Evolutionary conservation across 108 stramenopile genomes (phyloP).

Genomic region (Schizochytrium sp.): DNA sequence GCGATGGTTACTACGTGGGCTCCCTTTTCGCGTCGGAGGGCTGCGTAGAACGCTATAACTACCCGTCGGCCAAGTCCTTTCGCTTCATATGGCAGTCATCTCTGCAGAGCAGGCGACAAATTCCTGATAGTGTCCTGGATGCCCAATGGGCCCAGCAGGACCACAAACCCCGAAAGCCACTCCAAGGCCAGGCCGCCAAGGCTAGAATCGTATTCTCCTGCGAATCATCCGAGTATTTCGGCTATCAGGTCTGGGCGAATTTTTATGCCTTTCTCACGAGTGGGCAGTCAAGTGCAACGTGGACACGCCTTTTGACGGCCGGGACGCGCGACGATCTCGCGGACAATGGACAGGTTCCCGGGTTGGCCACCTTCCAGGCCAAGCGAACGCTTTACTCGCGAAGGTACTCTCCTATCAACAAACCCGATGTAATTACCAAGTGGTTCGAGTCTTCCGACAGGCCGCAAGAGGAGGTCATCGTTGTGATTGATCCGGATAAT

Average conservation of each 20-base stretch:
- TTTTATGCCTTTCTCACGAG: background rate
- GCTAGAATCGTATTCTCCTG: background rate
- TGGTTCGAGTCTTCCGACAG: background rate
- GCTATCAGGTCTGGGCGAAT: conserved; percentile 1
- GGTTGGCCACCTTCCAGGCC: background rate
- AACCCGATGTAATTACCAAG: background rate
- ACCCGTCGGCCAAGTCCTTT: background rate
- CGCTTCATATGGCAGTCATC: background rate
- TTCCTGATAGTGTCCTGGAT: background rate
- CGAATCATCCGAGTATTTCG: background rate
- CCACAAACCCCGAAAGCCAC: background rate
- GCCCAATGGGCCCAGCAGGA: background rate
- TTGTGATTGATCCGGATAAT: conserved; percentile 20
- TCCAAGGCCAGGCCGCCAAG: background rate
- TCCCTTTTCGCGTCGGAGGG: background rate
- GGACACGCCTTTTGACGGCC: background rate
- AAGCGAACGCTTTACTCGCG: background rate
- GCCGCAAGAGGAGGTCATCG: background rate
- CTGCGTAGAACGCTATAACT: background rate
- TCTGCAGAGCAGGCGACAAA: background rate
- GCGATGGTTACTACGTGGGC: background rate
- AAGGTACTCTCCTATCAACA: background rate
- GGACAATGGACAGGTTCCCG: background rate
- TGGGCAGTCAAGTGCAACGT: background rate
- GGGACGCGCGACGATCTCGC: background rate